A percentile compares a stretch with the other conserved stretches of the same genome.
Evolutionary conservation across 2,329 filamentous ascomycete genomes (phyloP).

Genomic region (Botrytis porri): DNA sequence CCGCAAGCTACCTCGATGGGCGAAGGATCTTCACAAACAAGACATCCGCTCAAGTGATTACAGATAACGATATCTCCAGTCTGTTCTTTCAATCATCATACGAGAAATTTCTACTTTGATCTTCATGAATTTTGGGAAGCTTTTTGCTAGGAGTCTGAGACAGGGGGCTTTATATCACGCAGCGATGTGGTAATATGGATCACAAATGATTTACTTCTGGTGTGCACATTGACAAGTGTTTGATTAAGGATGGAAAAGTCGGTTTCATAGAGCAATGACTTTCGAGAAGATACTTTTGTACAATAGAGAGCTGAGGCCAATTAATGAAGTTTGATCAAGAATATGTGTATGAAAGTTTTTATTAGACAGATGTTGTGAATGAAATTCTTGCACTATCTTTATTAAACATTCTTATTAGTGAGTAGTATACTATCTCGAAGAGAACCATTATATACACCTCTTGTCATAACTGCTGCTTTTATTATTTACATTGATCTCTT

Average conservation of each 20-base stretch:
- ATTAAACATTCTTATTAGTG: not conserved
- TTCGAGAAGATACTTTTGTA: slow-evolving; percentile 17
- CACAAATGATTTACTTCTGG: slow-evolving; percentile 16
- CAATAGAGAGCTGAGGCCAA: slow-evolving; percentile 19
- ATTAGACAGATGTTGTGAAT: not conserved
- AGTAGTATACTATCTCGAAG: not conserved
- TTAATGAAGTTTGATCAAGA: slow-evolving; percentile 20
- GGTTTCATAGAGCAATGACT: slow-evolving; percentile 5
- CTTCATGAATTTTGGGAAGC: slow-evolving; percentile 20
- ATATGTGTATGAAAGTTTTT: not conserved
- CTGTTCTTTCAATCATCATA: not conserved
- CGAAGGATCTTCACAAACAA: slow-evolving; percentile 60
- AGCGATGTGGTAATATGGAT: slow-evolving; percentile 21
- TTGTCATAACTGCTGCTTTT: not conserved
- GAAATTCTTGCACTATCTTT: not conserved
- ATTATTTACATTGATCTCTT: not conserved
- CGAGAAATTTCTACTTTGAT: slow-evolving; percentile 23
- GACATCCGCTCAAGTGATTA: slow-evolving; percentile 36
- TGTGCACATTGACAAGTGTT: slow-evolving; percentile 9
- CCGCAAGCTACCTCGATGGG: slow-evolving; percentile 76
- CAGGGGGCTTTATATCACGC: slow-evolving; percentile 20
- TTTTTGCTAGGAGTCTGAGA: slow-evolving; percentile 16
- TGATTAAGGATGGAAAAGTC: slow-evolving; percentile 17
- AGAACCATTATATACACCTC: not conserved
- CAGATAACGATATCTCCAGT: slow-evolving; percentile 29